Conservation (phyloP, 2,329 filamentous ascomycete species). For the Talaromyces piceae region DNA sequence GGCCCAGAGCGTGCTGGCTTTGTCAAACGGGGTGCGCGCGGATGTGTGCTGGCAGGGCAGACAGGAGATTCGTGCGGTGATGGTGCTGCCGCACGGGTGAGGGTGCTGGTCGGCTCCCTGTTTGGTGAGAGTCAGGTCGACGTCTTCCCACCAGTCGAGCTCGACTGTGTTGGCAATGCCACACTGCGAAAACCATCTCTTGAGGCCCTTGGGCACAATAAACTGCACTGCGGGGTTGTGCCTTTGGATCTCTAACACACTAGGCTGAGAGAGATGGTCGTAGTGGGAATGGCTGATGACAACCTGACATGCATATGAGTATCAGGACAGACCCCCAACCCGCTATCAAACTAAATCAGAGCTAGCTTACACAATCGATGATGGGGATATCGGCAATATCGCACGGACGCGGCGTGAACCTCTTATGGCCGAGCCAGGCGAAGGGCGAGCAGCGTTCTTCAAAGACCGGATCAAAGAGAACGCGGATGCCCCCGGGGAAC, state of each 20-base stretch:
- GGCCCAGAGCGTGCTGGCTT: constrained; percentile 11
- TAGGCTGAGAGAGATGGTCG: constrained; percentile 11
- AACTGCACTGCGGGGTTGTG: constrained; percentile 9
- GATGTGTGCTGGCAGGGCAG: constrained; percentile 11
- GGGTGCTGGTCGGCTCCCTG: background rate
- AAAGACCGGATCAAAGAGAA: constrained; percentile 84
- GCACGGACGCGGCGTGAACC: constrained; percentile 11
- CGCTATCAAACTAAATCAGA: background rate
- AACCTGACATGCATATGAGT: constrained; percentile 5
- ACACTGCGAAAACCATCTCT: constrained; percentile 10
- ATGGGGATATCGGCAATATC: constrained; percentile 10
- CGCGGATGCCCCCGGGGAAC: constrained; percentile 70
- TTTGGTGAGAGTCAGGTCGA: constrained; percentile 9
- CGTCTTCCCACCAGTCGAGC: constrained; percentile 13
- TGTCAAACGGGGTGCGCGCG: constrained; percentile 9
- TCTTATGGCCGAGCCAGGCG: constrained; percentile 34
- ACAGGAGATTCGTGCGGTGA: constrained; percentile 7
- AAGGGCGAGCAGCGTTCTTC: constrained; percentile 72
- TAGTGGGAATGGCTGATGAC: constrained; percentile 13
- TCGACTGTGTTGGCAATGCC: constrained; percentile 9
- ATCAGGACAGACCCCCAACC: background rate
- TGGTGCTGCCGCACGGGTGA: background rate
- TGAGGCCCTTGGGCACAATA: constrained; percentile 10
- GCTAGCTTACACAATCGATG: constrained; percentile 10
- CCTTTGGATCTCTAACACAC: constrained; percentile 11